Percentiles rank a stretch among this genome's conserved stretches.
These are phyloP conservation scores for Ustilago sp. DNA, from an alignment of 1,284 basidiomycete species.

Conservation along the genomic window DNA sequence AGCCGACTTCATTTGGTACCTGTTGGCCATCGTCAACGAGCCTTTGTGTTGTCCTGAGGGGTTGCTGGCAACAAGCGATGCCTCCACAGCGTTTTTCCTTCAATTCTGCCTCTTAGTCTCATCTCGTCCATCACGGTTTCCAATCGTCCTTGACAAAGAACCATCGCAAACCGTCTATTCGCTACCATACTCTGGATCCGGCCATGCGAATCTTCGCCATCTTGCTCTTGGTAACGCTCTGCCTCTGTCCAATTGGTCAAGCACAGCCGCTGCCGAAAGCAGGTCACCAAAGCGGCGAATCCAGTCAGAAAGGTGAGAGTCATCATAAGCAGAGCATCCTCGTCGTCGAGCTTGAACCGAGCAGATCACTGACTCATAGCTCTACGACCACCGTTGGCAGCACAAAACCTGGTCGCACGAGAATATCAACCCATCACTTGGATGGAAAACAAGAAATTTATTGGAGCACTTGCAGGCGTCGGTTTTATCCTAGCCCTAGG, in stretches of 20 bases:
- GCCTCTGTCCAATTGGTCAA: not conserved
- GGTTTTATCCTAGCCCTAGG: not conserved
- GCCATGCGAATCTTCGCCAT: slow-evolving; percentile 2
- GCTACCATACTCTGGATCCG: not conserved
- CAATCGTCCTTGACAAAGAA: not conserved
- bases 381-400: not conserved
- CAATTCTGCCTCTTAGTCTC: not conserved
- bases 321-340: not conserved
- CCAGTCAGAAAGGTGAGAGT: not conserved
- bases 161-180: not conserved
- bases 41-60: not conserved
- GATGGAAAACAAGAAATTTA: slow-evolving; percentile 6
- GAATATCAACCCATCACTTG: slow-evolving; percentile 2
- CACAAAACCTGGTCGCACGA: not conserved
- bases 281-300: not conserved
- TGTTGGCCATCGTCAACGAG: not conserved
- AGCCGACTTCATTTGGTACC: slow-evolving; percentile 8
- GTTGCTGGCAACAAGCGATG: not conserved
- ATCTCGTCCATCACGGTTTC: not conserved
- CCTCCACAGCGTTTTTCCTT: not conserved
- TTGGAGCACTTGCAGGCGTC: not conserved
- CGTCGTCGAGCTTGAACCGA: not conserved
- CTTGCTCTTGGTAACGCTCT: slow-evolving; percentile 1
- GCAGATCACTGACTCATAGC: not conserved
- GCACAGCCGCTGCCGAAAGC: slow-evolving; percentile 13